Base-by-base conservation (phyloP, 148 eudicot genomes). In the Heliosperma pusillum region DNA sequence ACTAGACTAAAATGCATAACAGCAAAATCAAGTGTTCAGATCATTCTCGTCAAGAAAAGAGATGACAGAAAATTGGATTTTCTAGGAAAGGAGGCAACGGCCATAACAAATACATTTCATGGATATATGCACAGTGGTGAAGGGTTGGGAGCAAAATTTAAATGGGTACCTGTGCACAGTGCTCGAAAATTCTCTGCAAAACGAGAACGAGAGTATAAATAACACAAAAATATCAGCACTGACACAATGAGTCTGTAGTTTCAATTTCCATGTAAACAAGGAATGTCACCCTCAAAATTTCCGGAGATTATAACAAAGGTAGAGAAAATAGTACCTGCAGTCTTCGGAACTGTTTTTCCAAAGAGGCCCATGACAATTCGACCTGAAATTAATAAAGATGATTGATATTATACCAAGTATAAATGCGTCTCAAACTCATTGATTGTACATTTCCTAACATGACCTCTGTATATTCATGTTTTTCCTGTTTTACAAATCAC, bases 111-210 rank as follows among this genome's bases (percentile, higher is more conserved):
- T 66, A 24, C 50, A 30, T 47, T 22, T 33, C 58, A 71, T 19
- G 21, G 33, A 69, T 7, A 53, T 66, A 63, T 25, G 75, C 78
- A 73, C 63, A 71, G 20, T 58, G 27, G 4, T 36, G 42, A 71
- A 27, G 70, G 53, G 62, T 74, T 69, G 79, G 77, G 78, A 83
- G 75, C 78, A 85, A 82, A 80, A 74, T 96, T 86, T 89, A 81
- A 88, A 79, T 86, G 87, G 83, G 83, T 96, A 96, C 99, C 99
- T 60, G 99, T 96, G 89, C 99, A 96, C 81, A 96, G 90, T 24
- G 99, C 94, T 85, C 97, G 91, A 62, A 96, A 96, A 69, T 96
- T 96, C 84, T 96, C 99, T 96, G 97, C 91, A 86, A 40, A 1
- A 22, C 45, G 24, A 26, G 10, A 70, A n/a, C 45, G 63, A 60